phyloP scores from a whole-genome alignment of 306 rosid species.

The Amphicarpaea edgeworthii region DNA sequence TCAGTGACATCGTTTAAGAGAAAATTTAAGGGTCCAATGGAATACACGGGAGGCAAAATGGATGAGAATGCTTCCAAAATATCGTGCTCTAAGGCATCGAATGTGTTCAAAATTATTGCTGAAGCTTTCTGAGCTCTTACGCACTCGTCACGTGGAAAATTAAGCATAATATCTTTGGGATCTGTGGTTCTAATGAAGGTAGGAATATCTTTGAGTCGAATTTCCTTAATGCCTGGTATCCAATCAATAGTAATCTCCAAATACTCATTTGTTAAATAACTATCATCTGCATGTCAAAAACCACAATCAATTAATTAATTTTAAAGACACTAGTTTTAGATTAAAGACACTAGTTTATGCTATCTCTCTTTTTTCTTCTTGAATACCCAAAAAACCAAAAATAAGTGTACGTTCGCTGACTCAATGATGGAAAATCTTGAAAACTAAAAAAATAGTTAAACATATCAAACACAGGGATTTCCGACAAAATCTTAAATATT shows the following conservation, averaged over 20 bases:
- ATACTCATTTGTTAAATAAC: constrained; percentile 60
- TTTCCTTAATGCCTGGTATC: constrained; percentile 65
- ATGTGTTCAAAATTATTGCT: constrained; percentile 68
- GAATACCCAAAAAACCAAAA: too few relatives aligned
- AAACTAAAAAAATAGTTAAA: too few relatives aligned
- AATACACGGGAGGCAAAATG: constrained; percentile 56
- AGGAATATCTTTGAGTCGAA: constrained; percentile 63
- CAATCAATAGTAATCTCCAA: constrained; percentile 63
- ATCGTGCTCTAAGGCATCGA: constrained; percentile 59
- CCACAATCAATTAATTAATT: background rate
- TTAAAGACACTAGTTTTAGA: too few relatives aligned
- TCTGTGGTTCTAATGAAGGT: constrained; percentile 67
- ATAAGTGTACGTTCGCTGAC: too few relatives aligned
- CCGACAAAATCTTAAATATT: too few relatives aligned
- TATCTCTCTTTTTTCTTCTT: too few relatives aligned
- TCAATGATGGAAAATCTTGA: too few relatives aligned
- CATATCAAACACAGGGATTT: too few relatives aligned
- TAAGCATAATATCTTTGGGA: constrained; percentile 52
- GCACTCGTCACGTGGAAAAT: background rate
- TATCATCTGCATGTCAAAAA: constrained; percentile 54
- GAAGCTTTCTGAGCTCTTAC: constrained; percentile 54
- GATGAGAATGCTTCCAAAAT: constrained; percentile 49
- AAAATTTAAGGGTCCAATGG: constrained; percentile 68
- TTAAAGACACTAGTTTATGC: too few relatives aligned
- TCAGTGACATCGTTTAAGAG: constrained; percentile 40